Evolutionary conservation across 2,329 filamentous ascomycete genomes (phyloP), one percentile per base, ranked within the genome.

Genomic region (Rugonectria rugulosa): DNA sequence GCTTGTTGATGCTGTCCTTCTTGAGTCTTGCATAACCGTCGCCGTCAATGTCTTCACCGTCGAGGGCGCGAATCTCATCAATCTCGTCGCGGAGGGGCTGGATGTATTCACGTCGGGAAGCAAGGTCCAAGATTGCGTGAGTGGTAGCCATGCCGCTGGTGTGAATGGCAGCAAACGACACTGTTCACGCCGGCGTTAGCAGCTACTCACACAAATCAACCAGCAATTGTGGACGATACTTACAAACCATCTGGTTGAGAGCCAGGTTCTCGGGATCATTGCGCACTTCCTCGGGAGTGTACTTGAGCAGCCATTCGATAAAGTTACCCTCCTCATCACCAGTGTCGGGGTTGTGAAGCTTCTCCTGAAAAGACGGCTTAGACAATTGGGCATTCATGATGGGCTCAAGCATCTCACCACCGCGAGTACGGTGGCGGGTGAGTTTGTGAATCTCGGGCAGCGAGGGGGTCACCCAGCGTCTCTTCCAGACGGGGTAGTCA

Each of bases 81-180:
- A 61, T 27, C 6, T 64, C 62, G 2, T 64, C 14, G 2, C 57
- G 40, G 7, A 64, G 46, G 0, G 57, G 23, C 5, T 34, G 12
- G 0, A 64, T 50, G 29, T 57, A 63, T n/a, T 63, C 57, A 0
- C 56, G 51, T 8, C 60, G 42, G 4, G 62, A 42, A 1, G 57
- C 62, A n/a, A 64, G 62, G n/a, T 64, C 62, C 4, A 64, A 61
- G 2, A 64, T 63, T 1, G 58, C 53, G 6, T 64, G 62, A 0
- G 61, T 61, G 0, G 56, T 64, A 1, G 62, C 62, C 2, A 60
- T 62, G 7, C 54, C 61, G 0, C 59, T 64, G 2, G 62, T 64
- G 1, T 63, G 59, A 4, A 61, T 64, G 4, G 59, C 62, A 31
- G 53, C 47, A 43, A 56, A 42, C 2, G 47, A 46, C 36, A 52